Conservation (phyloP, 2,329 filamentous ascomycete genomes). For the Dactylellina sp. region DNA sequence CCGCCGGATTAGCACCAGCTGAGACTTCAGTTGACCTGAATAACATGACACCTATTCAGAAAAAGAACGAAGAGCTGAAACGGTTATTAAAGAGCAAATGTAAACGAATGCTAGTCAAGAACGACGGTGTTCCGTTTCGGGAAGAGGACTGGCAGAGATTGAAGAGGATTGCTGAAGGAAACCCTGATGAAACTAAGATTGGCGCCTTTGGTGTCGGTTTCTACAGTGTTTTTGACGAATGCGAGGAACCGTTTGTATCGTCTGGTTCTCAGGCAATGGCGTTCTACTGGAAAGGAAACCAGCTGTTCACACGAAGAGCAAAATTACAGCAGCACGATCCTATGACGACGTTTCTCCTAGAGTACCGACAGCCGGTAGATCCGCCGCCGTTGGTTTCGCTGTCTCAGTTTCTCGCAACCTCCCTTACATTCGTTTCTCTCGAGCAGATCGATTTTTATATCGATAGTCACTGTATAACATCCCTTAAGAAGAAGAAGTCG, state of each 20-base stretch:
- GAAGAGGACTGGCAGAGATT: slow-evolving; percentile 91
- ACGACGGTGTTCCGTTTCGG: slow-evolving; percentile 88
- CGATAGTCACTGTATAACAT: slow-evolving; percentile 84
- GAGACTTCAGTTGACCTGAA: slow-evolving; percentile 33
- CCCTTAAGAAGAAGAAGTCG: slow-evolving; percentile 84
- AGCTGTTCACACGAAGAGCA: slow-evolving; percentile 82
- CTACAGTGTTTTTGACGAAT: slow-evolving; percentile 98
- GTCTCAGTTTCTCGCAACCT: slow-evolving; percentile 91
- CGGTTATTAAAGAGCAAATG: slow-evolving; percentile 79
- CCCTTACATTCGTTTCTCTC: slow-evolving; percentile 92
- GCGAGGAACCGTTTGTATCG: slow-evolving; percentile 95
- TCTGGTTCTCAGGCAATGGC: slow-evolving; percentile 94
- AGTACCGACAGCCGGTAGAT: slow-evolving; percentile 82
- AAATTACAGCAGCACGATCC: slow-evolving; percentile 78
- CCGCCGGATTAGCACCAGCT: slow-evolving; percentile 45
- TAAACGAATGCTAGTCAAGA: slow-evolving; percentile 87
- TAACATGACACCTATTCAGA: slow-evolving; percentile 39
- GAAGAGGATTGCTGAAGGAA: slow-evolving; percentile 98
- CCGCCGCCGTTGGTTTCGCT: slow-evolving; percentile 86
- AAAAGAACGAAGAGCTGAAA: slow-evolving; percentile 58
- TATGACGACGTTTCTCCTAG: slow-evolving; percentile 91
- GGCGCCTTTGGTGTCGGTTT: slow-evolving; percentile 96
- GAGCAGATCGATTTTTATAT: slow-evolving; percentile 89
- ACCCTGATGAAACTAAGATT: slow-evolving; percentile 98
- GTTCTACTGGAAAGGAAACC: slow-evolving; percentile 99